Evolutionary conservation across 176 grass and related monocot species (phyloP).

Genomic region (Echinochloa phyllopogon): DNA sequence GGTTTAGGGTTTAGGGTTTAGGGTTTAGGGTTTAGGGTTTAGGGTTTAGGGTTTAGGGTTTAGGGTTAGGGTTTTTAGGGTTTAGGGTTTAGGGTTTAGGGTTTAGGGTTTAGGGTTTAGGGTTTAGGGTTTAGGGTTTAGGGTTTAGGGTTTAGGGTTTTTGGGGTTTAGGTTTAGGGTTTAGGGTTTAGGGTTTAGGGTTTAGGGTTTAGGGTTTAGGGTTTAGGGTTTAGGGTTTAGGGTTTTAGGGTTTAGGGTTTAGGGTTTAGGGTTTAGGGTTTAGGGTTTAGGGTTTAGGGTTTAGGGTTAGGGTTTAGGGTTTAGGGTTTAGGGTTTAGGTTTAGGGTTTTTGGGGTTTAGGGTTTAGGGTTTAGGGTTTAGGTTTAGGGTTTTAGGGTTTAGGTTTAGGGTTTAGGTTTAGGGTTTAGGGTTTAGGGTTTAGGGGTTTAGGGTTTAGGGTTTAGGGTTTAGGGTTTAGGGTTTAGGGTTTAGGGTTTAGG

Average conservation of each 20-base stretch:
- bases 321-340: slow-evolving; percentile 16
- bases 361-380: not conserved
- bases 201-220: slow-evolving; percentile 3
- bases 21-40: slow-evolving; percentile 1
- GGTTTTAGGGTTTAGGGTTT: slow-evolving; percentile 27
- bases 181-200: not conserved
- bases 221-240: slow-evolving; percentile 5
- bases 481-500: no score
- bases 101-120: slow-evolving; percentile 1
- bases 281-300: slow-evolving; percentile 25
- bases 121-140: slow-evolving; percentile 1
- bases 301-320: slow-evolving; percentile 19
- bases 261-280: slow-evolving; percentile 26
- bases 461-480: no score
- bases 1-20: slow-evolving; percentile 21
- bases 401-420: no score
- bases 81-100: slow-evolving; percentile 3
- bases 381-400: no score
- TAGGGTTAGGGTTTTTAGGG: not conserved
- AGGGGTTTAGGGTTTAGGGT: no score
- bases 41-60: slow-evolving; percentile 1
- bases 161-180: not conserved
- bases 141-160: slow-evolving; percentile 6
- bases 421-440: no score
- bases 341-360: not conserved